These are phyloP conservation scores for Aaosphaeria arxii DNA, from an alignment of 2,329 filamentous ascomycete species.

Conservation along the genomic window DNA sequence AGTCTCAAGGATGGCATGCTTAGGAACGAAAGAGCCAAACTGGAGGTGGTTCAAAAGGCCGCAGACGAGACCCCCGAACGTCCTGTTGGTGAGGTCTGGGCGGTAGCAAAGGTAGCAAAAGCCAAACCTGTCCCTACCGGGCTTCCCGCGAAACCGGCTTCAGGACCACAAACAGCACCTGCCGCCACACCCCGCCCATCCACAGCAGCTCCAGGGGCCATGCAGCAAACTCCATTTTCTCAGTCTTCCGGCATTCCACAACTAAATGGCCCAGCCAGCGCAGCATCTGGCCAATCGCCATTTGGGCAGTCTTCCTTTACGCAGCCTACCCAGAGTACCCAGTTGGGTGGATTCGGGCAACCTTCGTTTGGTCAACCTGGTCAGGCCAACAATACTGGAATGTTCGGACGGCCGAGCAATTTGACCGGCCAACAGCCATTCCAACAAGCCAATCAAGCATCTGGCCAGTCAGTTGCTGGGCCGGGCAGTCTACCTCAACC, in stretches of 20 bases:
- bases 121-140: neutral
- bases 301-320: conserved; percentile 10
- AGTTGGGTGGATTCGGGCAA: neutral
- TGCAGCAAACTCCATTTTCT: neutral
- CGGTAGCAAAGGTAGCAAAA: conserved; percentile 62
- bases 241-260: neutral
- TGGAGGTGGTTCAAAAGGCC: conserved; percentile 76
- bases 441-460: conserved; percentile 11
- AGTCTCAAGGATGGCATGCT: conserved; percentile 72
- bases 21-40: conserved; percentile 64
- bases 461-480: neutral
- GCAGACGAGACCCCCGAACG: conserved; percentile 81
- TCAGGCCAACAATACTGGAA: neutral
- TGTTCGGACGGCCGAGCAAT: conserved; percentile 5
- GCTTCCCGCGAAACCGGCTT: conserved; percentile 1
- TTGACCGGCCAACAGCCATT: conserved; percentile 8
- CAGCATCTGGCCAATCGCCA: neutral
- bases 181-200: conserved; percentile 6
- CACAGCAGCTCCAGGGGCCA: conserved; percentile 6
- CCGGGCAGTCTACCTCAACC: conserved; percentile 18
- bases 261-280: conserved; percentile 1
- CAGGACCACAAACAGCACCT: conserved; percentile 3
- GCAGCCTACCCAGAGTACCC: conserved; percentile 1
- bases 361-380: conserved; percentile 2
- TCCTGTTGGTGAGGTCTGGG: conserved; percentile 84